Evolutionary conservation across 306 rosid species (phyloP).

Genomic region (Vigna angularis): DNA sequence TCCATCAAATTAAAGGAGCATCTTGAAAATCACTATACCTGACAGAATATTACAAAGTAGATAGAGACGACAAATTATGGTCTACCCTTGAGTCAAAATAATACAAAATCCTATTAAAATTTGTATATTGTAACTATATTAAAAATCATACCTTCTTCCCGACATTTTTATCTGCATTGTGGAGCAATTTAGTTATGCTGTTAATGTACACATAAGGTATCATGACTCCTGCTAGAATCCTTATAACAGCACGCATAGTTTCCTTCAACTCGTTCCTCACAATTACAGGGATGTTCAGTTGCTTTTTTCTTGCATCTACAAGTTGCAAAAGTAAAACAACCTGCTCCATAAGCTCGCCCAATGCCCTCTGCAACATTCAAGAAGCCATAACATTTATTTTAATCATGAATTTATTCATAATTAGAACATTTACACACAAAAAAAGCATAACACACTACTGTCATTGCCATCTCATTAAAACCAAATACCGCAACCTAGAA

Average conservation of each 20-base stretch:
- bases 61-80: constrained; percentile 16
- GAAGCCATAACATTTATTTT: constrained; percentile 29
- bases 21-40: background rate
- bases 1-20: constrained; percentile 14
- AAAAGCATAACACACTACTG: constrained; percentile 14
- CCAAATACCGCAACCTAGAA: background rate
- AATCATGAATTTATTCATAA: background rate
- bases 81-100: background rate
- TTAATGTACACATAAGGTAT: constrained; percentile 68
- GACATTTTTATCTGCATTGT: constrained; percentile 60
- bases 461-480: background rate
- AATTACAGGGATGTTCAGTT: constrained; percentile 50
- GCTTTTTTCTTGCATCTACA: constrained; percentile 65
- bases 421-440: constrained; percentile 4
- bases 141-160: constrained; percentile 69
- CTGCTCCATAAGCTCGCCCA: constrained; percentile 79
- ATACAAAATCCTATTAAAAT: constrained; percentile 7
- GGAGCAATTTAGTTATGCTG: constrained; percentile 73
- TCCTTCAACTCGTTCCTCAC: constrained; percentile 72
- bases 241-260: constrained; percentile 63
- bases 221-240: constrained; percentile 59
- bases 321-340: constrained; percentile 65
- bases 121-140: background rate
- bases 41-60: background rate
- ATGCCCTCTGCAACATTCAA: constrained; percentile 56